Percentiles rank a stretch among this genome's conserved stretches.
Evolutionary conservation across 2,329 filamentous ascomycete genomes (phyloP).

Genomic region (Saccharata proteae): DNA sequence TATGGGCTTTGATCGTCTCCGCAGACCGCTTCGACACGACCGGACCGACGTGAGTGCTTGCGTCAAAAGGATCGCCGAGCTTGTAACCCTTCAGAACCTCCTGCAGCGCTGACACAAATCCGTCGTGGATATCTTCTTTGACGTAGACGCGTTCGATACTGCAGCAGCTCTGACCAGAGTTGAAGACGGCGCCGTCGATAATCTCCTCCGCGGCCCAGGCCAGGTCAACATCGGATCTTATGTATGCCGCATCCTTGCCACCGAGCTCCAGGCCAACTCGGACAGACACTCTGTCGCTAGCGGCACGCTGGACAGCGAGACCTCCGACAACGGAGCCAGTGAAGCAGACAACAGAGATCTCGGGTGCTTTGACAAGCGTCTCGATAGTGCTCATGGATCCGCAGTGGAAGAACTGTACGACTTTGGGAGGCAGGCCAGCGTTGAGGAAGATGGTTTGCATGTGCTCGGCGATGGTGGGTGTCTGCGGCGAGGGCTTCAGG

Average conservation of each 20-base stretch:
- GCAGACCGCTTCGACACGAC: conserved; percentile 75
- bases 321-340: conserved; percentile 87
- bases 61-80: conserved; percentile 76
- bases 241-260: conserved; percentile 88
- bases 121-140: conserved; percentile 69
- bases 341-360: conserved; percentile 76
- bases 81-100: conserved; percentile 67
- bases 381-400: conserved; percentile 69
- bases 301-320: conserved; percentile 72
- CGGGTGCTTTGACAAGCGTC: conserved; percentile 62
- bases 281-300: conserved; percentile 66
- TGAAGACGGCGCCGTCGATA: conserved; percentile 92
- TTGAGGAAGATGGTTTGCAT: conserved; percentile 63
- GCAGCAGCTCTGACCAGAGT: conserved; percentile 97
- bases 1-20: conserved; percentile 62
- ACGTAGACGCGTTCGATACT: conserved; percentile 88
- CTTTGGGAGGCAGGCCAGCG: conserved; percentile 69
- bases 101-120: conserved; percentile 68
- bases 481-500: conserved; percentile 89
- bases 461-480: conserved; percentile 81
- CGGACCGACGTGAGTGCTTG: conserved; percentile 71
- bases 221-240: conserved; percentile 74
- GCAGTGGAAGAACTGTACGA: conserved; percentile 86
- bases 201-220: conserved; percentile 89
- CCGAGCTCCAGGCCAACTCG: conserved; percentile 84